Evolutionary conservation across 805 yeast species (phyloP).

Genomic region (Candida boidinii): DNA sequence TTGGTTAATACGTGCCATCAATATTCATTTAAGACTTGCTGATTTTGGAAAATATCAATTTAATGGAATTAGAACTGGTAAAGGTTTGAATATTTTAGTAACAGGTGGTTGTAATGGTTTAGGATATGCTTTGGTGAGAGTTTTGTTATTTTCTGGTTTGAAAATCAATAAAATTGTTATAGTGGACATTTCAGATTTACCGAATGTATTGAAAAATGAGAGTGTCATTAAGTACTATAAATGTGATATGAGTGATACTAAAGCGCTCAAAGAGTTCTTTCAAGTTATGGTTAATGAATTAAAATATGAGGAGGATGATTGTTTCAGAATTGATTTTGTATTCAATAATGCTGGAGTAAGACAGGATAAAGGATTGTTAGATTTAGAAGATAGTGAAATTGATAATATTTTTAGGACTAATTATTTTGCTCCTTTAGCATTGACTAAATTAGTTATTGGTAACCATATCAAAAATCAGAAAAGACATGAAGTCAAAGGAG

Average conservation of each 20-base stretch:
- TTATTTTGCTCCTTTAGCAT: slow-evolving; percentile 33
- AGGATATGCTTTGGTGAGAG: slow-evolving; percentile 32
- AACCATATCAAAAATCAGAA: slow-evolving; percentile 18
- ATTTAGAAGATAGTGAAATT: slow-evolving; percentile 16
- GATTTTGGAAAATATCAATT: neutral
- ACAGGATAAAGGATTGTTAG: slow-evolving; percentile 23
- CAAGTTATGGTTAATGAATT: slow-evolving; percentile 13
- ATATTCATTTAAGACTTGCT: slow-evolving; percentile 6
- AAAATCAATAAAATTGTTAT: slow-evolving; percentile 18
- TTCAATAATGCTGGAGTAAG: slow-evolving; percentile 45
- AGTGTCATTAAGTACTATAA: slow-evolving; percentile 7
- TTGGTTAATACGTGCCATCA: slow-evolving; percentile 15
- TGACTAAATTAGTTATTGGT: slow-evolving; percentile 23
- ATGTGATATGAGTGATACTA: slow-evolving; percentile 15
- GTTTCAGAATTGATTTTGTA: slow-evolving; percentile 22
- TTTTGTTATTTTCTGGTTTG: slow-evolving; percentile 9
- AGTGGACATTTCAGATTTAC: slow-evolving; percentile 23
- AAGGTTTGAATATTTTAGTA: slow-evolving; percentile 23
- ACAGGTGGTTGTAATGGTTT: slow-evolving; percentile 48
- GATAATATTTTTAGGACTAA: slow-evolving; percentile 30
- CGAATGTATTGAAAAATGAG: slow-evolving; percentile 8
- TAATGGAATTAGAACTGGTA: slow-evolving; percentile 1
- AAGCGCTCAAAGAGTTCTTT: slow-evolving; percentile 15
- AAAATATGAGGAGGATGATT: slow-evolving; percentile 5
- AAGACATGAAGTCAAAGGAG: slow-evolving; percentile 2